These are phyloP conservation scores for Sporothrix protearum DNA, from an alignment of 2,329 filamentous ascomycete genomes.

Conservation along the genomic window DNA sequence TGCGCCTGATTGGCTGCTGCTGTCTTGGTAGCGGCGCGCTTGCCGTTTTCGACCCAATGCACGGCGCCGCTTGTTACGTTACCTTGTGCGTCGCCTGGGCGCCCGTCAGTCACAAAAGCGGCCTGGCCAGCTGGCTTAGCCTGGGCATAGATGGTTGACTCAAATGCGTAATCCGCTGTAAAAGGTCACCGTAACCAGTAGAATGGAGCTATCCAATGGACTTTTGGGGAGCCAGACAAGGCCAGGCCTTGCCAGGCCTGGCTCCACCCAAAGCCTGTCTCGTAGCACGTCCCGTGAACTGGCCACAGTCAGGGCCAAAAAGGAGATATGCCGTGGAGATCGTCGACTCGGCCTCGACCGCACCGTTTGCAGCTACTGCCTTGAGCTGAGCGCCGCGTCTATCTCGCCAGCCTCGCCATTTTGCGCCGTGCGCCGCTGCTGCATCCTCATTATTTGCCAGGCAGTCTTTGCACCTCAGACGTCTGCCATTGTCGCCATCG, in stretches of 20 bases:
- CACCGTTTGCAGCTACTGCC: neutral
- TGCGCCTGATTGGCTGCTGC: constrained; percentile 18
- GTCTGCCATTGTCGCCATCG: neutral
- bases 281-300: constrained; percentile 14
- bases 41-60: constrained; percentile 15
- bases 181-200: too few relatives aligned
- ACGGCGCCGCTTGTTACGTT: constrained; percentile 24
- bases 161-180: constrained; percentile 8
- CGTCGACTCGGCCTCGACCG: neutral
- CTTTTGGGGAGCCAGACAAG: neutral
- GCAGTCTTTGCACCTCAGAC: neutral
- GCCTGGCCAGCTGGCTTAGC: neutral
- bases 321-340: constrained; percentile 1
- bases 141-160: neutral
- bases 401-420: neutral
- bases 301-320: constrained; percentile 12
- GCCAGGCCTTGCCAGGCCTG: neutral
- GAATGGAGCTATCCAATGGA: neutral
- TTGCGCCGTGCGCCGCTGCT: neutral
- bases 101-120: neutral
- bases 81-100: constrained; percentile 16
- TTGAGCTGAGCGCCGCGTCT: neutral
- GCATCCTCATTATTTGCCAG: neutral
- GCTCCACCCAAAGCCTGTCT: constrained; percentile 8
- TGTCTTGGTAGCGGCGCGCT: neutral